Evolutionary conservation across 1,284 basidiomycete genomes (phyloP).

Genomic region (Tylopilus sp.): DNA sequence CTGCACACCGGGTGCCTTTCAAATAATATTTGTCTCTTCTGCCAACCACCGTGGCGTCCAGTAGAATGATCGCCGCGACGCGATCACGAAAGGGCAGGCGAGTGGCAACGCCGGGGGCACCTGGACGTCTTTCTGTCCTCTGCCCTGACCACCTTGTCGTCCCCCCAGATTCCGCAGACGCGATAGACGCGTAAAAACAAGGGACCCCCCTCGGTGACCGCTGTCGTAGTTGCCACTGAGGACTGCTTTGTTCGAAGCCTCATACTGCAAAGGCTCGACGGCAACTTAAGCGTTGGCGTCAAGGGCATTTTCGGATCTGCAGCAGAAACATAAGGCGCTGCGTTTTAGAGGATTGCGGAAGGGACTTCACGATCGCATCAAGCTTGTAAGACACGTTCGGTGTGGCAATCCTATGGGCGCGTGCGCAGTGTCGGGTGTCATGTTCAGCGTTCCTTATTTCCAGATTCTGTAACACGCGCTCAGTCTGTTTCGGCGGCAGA

Average conservation of each 20-base stretch:
- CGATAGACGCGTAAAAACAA: constrained; percentile 31
- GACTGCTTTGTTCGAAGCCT: background rate
- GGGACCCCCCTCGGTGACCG: constrained; percentile 3
- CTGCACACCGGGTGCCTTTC: constrained; percentile 15
- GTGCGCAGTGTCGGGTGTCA: background rate
- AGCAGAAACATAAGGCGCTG: background rate
- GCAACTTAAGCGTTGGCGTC: too few relatives aligned
- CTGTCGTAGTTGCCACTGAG: background rate
- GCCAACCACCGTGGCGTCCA: too few relatives aligned
- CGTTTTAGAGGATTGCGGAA: background rate
- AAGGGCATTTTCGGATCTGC: background rate
- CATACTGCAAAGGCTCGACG: background rate
- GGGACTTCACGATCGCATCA: too few relatives aligned
- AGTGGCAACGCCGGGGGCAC: too few relatives aligned
- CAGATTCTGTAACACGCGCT: background rate
- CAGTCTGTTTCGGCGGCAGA: background rate
- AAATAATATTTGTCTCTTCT: constrained; percentile 24
- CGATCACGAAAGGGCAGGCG: too few relatives aligned
- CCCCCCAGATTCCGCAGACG: constrained; percentile 27
- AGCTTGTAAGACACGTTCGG: too few relatives aligned
- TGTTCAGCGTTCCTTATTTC: background rate
- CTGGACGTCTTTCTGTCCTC: constrained; percentile 27
- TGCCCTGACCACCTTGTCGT: constrained; percentile 28
- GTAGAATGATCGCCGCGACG: too few relatives aligned
- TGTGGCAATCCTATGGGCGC: constrained; percentile 1